Conservation (phyloP, 768 basidiomycete genomes). For the Cantharellus anzutake region DNA sequence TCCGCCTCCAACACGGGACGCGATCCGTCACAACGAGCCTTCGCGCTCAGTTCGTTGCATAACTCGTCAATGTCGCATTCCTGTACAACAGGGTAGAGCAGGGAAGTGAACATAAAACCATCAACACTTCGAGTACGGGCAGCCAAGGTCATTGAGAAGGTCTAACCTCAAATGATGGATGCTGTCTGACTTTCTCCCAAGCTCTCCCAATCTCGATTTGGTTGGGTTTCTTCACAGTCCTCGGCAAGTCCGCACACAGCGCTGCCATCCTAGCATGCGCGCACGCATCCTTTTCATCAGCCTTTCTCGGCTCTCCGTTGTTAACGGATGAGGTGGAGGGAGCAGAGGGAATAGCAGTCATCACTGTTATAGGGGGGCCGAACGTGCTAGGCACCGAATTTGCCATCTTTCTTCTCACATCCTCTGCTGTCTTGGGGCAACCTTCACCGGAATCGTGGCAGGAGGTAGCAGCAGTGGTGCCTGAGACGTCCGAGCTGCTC, state of each 20-base stretch:
- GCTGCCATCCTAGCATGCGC: constrained; percentile 9
- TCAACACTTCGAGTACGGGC: constrained; percentile 1
- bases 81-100: constrained; percentile 18
- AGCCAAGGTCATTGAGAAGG: constrained; percentile 1
- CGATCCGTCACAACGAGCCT: constrained; percentile 69
- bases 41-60: constrained; percentile 59
- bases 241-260: constrained; percentile 31
- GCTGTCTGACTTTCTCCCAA: constrained; percentile 56
- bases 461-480: too few species aligned
- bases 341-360: background rate
- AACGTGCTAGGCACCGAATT: constrained; percentile 10
- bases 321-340: background rate
- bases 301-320: constrained; percentile 22
- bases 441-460: background rate
- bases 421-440: constrained; percentile 38
- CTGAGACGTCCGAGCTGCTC: too few species aligned
- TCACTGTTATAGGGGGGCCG: constrained; percentile 26
- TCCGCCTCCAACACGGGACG: constrained; percentile 48
- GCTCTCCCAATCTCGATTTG: constrained; percentile 65
- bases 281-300: constrained; percentile 2
- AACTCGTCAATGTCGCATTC: constrained; percentile 63
- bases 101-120: background rate
- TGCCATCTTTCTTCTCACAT: constrained; percentile 31
- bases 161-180: constrained; percentile 59
- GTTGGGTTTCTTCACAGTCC: constrained; percentile 44